Conservation (phyloP, 352 stramenopile genomes). For the Phytopythium aichiense region DNA sequence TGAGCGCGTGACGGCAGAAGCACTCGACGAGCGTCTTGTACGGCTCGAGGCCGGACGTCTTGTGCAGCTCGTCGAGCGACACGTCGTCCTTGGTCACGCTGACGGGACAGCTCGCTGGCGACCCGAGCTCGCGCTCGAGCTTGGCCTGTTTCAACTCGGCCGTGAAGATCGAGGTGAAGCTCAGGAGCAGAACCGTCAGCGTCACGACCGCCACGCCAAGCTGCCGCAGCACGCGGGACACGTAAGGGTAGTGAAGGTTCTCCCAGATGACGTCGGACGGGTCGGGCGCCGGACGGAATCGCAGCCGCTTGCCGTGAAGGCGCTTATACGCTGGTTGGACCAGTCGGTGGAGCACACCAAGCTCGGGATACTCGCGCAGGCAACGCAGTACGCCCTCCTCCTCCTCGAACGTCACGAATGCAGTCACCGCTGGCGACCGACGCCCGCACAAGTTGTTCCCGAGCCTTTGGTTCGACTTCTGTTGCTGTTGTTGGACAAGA, state of each 20-base stretch:
- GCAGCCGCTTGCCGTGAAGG: slow-evolving; percentile 65
- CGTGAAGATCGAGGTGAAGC: slow-evolving; percentile 74
- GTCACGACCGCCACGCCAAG: slow-evolving; percentile 64
- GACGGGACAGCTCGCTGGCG: slow-evolving; percentile 54
- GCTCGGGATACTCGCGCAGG: slow-evolving; percentile 68
- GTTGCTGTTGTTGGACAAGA: slow-evolving; percentile 27
- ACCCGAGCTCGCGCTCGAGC: slow-evolving; percentile 64
- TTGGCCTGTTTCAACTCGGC: slow-evolving; percentile 70
- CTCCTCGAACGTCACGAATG: slow-evolving; percentile 84
- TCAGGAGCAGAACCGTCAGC: slow-evolving; percentile 60
- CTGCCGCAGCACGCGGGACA: slow-evolving; percentile 59
- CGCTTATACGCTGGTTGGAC: slow-evolving; percentile 67
- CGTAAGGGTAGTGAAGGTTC: slow-evolving; percentile 67
- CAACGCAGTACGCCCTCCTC: slow-evolving; percentile 79
- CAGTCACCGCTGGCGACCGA: slow-evolving; percentile 51
- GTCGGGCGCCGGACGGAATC: slow-evolving; percentile 63
- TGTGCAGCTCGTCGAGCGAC: slow-evolving; percentile 63
- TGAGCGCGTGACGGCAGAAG: slow-evolving; percentile 65
- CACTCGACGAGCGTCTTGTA: slow-evolving; percentile 82
- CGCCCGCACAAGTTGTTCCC: not conserved
- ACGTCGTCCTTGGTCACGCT: slow-evolving; percentile 60
- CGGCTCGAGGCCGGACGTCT: slow-evolving; percentile 35
- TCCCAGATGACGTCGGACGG: slow-evolving; percentile 86
- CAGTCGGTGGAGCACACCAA: slow-evolving; percentile 66
- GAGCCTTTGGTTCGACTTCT: slow-evolving; percentile 12